Evolutionary conservation across 2,329 filamentous ascomycete genomes (phyloP).

Genomic region (Cercospora beticola): DNA sequence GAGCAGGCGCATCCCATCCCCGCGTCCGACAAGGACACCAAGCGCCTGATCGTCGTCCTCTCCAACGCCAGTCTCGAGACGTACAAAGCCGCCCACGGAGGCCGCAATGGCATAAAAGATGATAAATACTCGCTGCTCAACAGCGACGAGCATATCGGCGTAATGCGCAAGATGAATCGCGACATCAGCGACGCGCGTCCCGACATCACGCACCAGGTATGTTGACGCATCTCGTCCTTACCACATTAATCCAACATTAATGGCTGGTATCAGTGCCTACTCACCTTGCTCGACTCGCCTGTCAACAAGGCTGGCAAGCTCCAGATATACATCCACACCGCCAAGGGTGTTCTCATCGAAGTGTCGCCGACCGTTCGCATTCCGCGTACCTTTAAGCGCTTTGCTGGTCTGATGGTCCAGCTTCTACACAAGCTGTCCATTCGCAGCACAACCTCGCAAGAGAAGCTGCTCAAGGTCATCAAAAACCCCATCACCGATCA

Average conservation of each 20-base stretch:
- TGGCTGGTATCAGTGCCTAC: constrained; percentile 68
- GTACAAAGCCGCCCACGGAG: constrained; percentile 72
- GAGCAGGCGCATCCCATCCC: constrained; percentile 88
- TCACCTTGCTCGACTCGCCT: constrained; percentile 94
- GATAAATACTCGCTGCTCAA: constrained; percentile 92
- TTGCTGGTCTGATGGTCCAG: constrained; percentile 98
- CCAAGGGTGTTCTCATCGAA: constrained; percentile 95
- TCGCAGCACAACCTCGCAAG: constrained; percentile 91
- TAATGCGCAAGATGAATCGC: constrained; percentile 99
- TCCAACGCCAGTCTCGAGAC: constrained; percentile 98
- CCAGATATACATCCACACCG: constrained; percentile 98
- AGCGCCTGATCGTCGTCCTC: constrained; percentile 89
- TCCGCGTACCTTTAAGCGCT: constrained; percentile 97
- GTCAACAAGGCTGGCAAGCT: constrained; percentile 98
- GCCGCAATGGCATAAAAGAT: constrained; percentile 67
- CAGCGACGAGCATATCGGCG: constrained; percentile 97
- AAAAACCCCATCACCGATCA: constrained; percentile 98
- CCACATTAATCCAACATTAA: constrained; percentile 28
- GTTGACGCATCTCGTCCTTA: constrained; percentile 17
- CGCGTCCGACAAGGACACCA: constrained; percentile 81
- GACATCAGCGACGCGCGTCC: constrained; percentile 97
- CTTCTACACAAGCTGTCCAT: constrained; percentile 93
- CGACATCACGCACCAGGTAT: constrained; percentile 96
- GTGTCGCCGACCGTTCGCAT: constrained; percentile 98
- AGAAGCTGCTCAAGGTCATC: constrained; percentile 96